Evolutionary conservation across 2,329 filamentous ascomycete genomes (phyloP).

Genomic region (Trichoderma brevicompactum): DNA sequence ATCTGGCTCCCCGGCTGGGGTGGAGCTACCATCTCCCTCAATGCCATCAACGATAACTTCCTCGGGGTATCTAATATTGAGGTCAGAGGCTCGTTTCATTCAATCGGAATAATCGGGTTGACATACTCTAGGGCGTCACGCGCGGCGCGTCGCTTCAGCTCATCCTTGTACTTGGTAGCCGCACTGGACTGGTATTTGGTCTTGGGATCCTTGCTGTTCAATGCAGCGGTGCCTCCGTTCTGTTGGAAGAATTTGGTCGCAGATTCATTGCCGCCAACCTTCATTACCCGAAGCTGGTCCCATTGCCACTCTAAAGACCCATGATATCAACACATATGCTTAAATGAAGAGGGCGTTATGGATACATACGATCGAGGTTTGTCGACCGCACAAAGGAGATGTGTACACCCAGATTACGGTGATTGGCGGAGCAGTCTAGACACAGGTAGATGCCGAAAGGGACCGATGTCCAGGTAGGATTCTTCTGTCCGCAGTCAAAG

Average conservation of each 20-base stretch:
- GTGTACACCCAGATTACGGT: conserved; percentile 96
- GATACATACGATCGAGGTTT: conserved; percentile 87
- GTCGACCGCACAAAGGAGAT: conserved; percentile 99
- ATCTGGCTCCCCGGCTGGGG: conserved; percentile 81
- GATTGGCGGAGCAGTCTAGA: conserved; percentile 95
- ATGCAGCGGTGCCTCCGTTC: conserved; percentile 89
- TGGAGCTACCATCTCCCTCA: conserved; percentile 69
- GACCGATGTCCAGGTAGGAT: conserved; percentile 97
- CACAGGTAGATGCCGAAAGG: conserved; percentile 98
- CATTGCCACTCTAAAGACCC: conserved; percentile 88
- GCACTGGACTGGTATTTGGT: conserved; percentile 93
- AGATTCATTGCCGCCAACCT: conserved; percentile 96
- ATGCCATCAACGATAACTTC: conserved; percentile 83
- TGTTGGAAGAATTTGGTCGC: conserved; percentile 98
- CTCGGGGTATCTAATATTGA: conserved; percentile 68
- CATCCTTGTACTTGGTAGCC: conserved; percentile 98
- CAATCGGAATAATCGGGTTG: conserved; percentile 6
- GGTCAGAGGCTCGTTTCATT: conserved; percentile 35
- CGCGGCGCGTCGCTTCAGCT: conserved; percentile 83
- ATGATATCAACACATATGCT: conserved; percentile 31
- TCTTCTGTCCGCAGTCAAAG: conserved; percentile 97
- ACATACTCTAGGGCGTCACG: conserved; percentile 83
- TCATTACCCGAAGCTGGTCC: conserved; percentile 97
- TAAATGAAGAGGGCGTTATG: not conserved
- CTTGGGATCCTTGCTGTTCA: conserved; percentile 95